Percentiles rank a stretch among this genome's conserved stretches.
phyloP scores from a whole-genome alignment of 1,139 yeast genomes.

The Diutina pseudorugosa region DNA sequence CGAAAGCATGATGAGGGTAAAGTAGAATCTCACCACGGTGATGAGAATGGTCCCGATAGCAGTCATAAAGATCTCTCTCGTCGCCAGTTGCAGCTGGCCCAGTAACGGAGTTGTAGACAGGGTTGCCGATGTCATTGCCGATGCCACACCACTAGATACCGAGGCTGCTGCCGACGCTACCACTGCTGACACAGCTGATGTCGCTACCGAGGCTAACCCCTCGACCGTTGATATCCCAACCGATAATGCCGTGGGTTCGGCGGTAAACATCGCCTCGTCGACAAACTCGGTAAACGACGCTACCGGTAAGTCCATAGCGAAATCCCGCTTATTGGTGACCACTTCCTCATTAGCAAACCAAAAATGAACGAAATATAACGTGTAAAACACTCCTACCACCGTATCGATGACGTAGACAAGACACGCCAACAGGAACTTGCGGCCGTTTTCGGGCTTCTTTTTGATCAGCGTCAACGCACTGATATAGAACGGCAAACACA shows the following conservation, averaged over 20 bases:
- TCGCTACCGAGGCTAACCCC: not conserved
- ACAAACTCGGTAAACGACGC: not conserved
- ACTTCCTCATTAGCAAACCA: constrained; percentile 53
- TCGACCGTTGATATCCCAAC: not conserved
- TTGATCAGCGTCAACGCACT: constrained; percentile 40
- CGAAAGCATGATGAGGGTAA: constrained; percentile 49
- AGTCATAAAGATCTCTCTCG: constrained; percentile 62
- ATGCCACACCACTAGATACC: not conserved
- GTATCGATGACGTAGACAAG: constrained; percentile 60
- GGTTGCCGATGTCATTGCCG: not conserved
- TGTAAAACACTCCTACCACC: constrained; percentile 50
- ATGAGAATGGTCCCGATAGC: constrained; percentile 42
- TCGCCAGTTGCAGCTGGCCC: constrained; percentile 54
- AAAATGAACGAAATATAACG: constrained; percentile 56
- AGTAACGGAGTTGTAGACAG: constrained; percentile 8
- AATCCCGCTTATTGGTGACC: not conserved
- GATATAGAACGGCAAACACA: constrained; percentile 54
- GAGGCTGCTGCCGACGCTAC: not conserved
- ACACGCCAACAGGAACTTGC: constrained; percentile 48
- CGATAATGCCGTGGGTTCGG: not conserved
- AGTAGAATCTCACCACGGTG: constrained; percentile 48
- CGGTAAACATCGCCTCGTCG: not conserved
- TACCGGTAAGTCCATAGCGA: not conserved
- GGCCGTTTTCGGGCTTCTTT: constrained; percentile 18
- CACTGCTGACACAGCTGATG: not conserved